Conservation (phyloP, 2,329 filamentous ascomycete genomes). For the Cladosporium velox region DNA sequence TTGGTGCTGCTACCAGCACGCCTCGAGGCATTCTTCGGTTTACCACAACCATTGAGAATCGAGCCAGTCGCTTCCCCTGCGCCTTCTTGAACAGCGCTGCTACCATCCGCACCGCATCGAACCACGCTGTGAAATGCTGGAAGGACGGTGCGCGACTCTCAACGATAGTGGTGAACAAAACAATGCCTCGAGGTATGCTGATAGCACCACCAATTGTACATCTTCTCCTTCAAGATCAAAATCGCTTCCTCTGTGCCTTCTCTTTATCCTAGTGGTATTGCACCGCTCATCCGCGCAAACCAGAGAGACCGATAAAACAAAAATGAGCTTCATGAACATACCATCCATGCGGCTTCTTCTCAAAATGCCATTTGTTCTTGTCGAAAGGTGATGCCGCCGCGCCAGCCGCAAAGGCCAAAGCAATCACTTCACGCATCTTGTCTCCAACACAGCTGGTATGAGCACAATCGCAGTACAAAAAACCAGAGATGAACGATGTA, state of each 20-base stretch:
- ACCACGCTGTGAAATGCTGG: no score
- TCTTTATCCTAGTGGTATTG: neutral
- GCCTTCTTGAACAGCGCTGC: no score
- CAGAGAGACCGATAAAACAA: neutral
- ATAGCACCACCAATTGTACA: no score
- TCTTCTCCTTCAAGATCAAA: no score
- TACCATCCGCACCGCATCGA: no score
- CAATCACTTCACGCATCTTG: slow-evolving; percentile 3
- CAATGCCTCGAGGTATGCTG: no score
- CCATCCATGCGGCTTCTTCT: slow-evolving; percentile 18
- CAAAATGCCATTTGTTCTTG: slow-evolving; percentile 17
- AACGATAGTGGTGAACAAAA: no score
- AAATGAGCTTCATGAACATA: neutral
- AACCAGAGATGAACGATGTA: neutral
- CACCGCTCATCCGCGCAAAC: neutral
- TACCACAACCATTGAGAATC: neutral
- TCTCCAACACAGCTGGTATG: neutral
- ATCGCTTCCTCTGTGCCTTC: neutral
- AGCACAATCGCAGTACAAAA: neutral
- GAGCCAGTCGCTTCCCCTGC: neutral
- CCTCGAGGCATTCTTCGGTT: neutral
- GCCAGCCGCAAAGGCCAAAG: slow-evolving; percentile 11
- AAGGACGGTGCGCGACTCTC: no score
- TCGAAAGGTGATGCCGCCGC: slow-evolving; percentile 15
- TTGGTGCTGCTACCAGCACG: neutral